phyloP scores from a whole-genome alignment of 179 eudicot species.

The Corrigiola litoralis region DNA sequence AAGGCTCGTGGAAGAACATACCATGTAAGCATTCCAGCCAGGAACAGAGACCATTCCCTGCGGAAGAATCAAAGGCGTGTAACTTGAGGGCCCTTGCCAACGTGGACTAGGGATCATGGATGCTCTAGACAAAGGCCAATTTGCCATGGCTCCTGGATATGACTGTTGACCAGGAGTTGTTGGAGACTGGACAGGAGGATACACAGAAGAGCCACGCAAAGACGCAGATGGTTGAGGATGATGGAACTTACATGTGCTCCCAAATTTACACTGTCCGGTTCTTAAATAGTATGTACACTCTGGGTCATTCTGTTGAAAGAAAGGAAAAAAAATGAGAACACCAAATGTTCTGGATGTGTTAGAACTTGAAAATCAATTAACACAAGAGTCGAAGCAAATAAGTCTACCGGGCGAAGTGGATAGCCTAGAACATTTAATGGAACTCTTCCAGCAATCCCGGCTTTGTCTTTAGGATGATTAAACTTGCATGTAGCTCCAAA shows the following conservation, averaged over 20 bases:
- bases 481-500: constrained; percentile 98
- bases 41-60: constrained; percentile 90
- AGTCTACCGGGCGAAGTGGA: constrained; percentile 89
- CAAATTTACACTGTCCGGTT: constrained; percentile 96
- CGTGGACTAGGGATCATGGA: constrained; percentile 77
- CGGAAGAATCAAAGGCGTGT: constrained; percentile 73
- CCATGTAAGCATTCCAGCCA: constrained; percentile 83
- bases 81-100: constrained; percentile 91
- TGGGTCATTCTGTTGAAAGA: constrained; percentile 49
- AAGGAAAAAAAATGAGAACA: neutral
- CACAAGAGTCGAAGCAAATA: neutral
- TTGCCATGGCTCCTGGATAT: constrained; percentile 61
- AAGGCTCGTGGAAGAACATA: constrained; percentile 35
- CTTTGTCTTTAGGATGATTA: constrained; percentile 93
- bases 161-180: constrained; percentile 76
- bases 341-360: neutral
- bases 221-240: constrained; percentile 95
- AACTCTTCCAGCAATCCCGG: constrained; percentile 90
- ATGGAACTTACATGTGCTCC: constrained; percentile 89
- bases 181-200: constrained; percentile 80
- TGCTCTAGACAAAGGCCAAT: constrained; percentile 78
- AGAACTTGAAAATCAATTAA: neutral
- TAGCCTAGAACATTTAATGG: constrained; percentile 81
- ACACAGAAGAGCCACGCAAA: constrained; percentile 76
- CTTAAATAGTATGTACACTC: constrained; percentile 94